phyloP scores from a whole-genome alignment of 768 basidiomycete genomes.

The Collybia nuda region DNA sequence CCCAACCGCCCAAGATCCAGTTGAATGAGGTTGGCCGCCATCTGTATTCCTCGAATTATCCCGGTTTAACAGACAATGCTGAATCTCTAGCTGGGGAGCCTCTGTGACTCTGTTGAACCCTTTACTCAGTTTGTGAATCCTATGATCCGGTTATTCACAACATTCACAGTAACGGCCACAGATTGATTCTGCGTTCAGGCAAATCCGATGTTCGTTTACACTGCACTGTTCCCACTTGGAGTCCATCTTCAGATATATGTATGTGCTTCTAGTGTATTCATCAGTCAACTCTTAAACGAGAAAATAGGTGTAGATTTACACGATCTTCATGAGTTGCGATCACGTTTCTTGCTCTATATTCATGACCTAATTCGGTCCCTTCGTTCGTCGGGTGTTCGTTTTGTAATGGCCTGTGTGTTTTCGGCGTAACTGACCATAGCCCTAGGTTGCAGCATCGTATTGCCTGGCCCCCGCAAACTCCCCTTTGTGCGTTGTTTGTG shows the following conservation, averaged over 20 bases:
- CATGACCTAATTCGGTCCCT: constrained; percentile 63
- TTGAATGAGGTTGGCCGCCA: constrained; percentile 34
- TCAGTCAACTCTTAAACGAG: neutral
- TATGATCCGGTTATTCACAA: neutral
- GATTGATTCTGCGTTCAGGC: constrained; percentile 49
- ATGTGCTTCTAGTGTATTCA: constrained; percentile 20
- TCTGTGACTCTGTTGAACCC: constrained; percentile 57
- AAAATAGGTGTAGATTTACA: constrained; percentile 61
- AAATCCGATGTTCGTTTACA: constrained; percentile 51
- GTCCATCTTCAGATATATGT: constrained; percentile 58
- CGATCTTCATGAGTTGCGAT: constrained; percentile 65
- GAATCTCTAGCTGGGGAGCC: constrained; percentile 42
- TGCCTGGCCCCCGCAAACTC: constrained; percentile 61
- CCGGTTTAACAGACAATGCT: neutral
- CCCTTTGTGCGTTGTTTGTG: constrained; percentile 58
- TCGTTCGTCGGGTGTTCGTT: constrained; percentile 57
- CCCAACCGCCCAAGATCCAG: constrained; percentile 18
- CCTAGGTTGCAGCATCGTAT: constrained; percentile 62
- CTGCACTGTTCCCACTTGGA: constrained; percentile 71
- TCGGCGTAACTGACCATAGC: constrained; percentile 4
- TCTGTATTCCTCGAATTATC: neutral
- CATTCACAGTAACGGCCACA: constrained; percentile 18
- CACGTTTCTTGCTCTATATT: constrained; percentile 60
- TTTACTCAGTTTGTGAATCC: constrained; percentile 53
- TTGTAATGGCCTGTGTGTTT: constrained; percentile 2